Evolutionary conservation across 345 rosid species (phyloP).

Genomic region (Camelina sativa): DNA sequence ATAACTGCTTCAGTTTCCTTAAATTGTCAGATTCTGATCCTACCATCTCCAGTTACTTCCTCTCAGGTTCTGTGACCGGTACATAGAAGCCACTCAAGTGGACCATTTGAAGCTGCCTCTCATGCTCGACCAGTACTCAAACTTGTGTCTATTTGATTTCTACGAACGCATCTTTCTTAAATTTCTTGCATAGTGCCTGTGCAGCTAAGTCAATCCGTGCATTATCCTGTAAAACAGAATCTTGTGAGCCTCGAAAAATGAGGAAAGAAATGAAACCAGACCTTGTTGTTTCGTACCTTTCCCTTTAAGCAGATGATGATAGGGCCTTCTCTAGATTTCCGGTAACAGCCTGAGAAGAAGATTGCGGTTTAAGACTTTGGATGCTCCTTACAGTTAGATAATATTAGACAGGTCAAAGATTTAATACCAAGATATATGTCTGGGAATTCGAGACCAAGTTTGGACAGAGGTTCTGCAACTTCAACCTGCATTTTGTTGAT

Average conservation of each 20-base stretch:
- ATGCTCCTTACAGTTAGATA: slow-evolving; percentile 12
- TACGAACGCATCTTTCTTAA: slow-evolving; percentile 54
- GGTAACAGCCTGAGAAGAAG: slow-evolving; percentile 64
- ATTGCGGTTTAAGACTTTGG: slow-evolving; percentile 32
- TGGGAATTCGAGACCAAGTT: slow-evolving; percentile 85
- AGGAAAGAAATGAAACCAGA: slow-evolving; percentile 9
- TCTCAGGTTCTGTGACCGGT: slow-evolving; percentile 20
- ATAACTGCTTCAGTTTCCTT: slow-evolving; percentile 10
- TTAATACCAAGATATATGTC: slow-evolving; percentile 76
- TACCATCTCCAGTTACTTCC: slow-evolving; percentile 22
- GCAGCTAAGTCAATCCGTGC: slow-evolving; percentile 59
- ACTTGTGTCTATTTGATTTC: slow-evolving; percentile 44
- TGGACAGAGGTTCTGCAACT: slow-evolving; percentile 75
- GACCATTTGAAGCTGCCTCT: slow-evolving; percentile 26
- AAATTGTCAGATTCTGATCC: slow-evolving; percentile 32
- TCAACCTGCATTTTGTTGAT: slow-evolving; percentile 66
- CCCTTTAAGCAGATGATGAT: slow-evolving; percentile 67
- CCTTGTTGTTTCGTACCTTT: slow-evolving; percentile 62
- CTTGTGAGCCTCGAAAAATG: slow-evolving; percentile 4
- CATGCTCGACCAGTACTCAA: slow-evolving; percentile 5
- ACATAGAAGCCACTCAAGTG: slow-evolving; percentile 10
- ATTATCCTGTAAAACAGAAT: slow-evolving; percentile 52
- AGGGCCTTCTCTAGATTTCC: slow-evolving; percentile 75
- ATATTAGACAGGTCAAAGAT: slow-evolving; percentile 7
- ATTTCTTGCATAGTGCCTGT: slow-evolving; percentile 62